Conservation (phyloP, 345 rosid species). For the Balakata baccata region DNA sequence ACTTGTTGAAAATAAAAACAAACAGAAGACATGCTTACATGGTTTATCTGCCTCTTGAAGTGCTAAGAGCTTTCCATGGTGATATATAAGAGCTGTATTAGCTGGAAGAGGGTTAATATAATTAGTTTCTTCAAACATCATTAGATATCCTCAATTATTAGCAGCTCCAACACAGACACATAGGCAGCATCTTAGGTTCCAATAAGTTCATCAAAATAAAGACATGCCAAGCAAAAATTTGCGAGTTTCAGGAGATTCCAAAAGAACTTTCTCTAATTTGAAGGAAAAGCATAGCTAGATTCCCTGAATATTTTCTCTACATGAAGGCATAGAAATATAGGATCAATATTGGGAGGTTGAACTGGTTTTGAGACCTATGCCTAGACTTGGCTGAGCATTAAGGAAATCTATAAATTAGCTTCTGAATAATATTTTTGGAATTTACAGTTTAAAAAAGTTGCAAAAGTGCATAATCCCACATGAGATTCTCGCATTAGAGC, state of each 20-base stretch:
- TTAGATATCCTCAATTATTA: not conserved
- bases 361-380: not conserved
- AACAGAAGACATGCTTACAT: slow-evolving; percentile 49
- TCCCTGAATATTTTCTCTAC: not conserved
- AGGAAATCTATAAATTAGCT: not conserved
- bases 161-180: not conserved
- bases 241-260: not conserved
- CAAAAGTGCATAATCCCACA: not conserved
- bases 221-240: not conserved
- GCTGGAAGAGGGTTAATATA: slow-evolving; percentile 45
- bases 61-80: slow-evolving; percentile 85
- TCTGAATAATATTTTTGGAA: not conserved
- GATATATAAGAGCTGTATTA: slow-evolving; percentile 82
- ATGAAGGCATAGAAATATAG: not conserved
- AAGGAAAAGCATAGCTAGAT: not conserved
- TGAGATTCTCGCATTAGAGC: slow-evolving; percentile 2
- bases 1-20: not conserved
- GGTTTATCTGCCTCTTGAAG: slow-evolving; percentile 84
- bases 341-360: not conserved
- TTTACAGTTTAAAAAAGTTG: not conserved
- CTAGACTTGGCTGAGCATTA: not conserved
- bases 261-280: not conserved
- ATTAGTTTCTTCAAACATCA: not conserved
- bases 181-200: not conserved
- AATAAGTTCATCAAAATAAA: not conserved